Evolutionary conservation across 2,329 filamentous ascomycete species (phyloP).

Genomic region (Whalleya microplaca): DNA sequence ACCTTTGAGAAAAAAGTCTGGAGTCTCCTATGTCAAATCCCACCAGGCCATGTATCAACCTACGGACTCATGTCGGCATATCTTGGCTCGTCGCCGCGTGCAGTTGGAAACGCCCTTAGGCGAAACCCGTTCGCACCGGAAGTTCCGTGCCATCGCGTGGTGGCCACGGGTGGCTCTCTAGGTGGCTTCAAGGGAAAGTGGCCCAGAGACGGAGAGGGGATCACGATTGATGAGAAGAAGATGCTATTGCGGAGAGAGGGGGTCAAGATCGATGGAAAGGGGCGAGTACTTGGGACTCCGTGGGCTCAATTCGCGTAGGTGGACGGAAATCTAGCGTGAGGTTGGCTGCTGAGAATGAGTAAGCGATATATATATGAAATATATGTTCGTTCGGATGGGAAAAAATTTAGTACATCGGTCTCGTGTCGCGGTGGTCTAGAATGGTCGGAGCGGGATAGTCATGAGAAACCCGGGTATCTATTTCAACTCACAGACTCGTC

Average conservation of each 20-base stretch:
- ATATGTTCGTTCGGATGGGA: not conserved
- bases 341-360: too few species aligned
- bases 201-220: slow-evolving; percentile 62
- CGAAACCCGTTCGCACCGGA: slow-evolving; percentile 81
- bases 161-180: slow-evolving; percentile 72
- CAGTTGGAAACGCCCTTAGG: slow-evolving; percentile 55
- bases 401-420: not conserved
- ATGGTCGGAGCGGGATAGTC: too few species aligned
- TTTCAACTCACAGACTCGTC: not conserved
- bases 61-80: slow-evolving; percentile 71
- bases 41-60: slow-evolving; percentile 73
- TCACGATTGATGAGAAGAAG: slow-evolving; percentile 68
- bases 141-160: slow-evolving; percentile 75
- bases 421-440: not conserved
- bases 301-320: slow-evolving; percentile 47
- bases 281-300: slow-evolving; percentile 62
- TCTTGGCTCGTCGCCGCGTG: slow-evolving; percentile 44
- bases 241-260: slow-evolving; percentile 65
- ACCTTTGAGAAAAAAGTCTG: slow-evolving; percentile 69
- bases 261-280: slow-evolving; percentile 63
- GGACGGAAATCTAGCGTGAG: not conserved
- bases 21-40: slow-evolving; percentile 75
- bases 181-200: slow-evolving; percentile 74
- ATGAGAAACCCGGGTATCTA: too few species aligned
- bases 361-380: not conserved